A percentile compares a stretch with the other conserved stretches of the same genome.
Conservation (phyloP, 2,329 filamentous ascomycete species). For the Aureobasidium subglaciale region DNA sequence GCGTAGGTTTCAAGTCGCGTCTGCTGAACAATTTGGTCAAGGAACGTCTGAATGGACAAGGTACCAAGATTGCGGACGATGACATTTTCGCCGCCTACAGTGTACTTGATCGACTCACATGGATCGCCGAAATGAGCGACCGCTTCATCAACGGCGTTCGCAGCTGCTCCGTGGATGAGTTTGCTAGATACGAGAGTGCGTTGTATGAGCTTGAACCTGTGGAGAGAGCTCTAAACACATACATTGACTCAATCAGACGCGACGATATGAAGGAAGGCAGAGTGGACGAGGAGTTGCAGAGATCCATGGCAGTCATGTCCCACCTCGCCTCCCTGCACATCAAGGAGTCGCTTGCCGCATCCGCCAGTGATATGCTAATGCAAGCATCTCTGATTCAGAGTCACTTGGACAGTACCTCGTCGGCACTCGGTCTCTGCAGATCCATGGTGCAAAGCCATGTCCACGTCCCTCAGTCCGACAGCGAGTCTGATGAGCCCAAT, state of each 20-base stretch:
- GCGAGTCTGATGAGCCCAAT: constrained; percentile 40
- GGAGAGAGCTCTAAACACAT: constrained; percentile 78
- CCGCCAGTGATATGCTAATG: constrained; percentile 75
- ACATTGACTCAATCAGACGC: constrained; percentile 75
- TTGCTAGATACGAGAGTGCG: constrained; percentile 69
- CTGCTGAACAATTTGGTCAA: constrained; percentile 71
- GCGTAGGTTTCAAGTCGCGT: constrained; percentile 80
- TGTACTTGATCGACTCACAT: constrained; percentile 75
- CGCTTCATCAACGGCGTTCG: constrained; percentile 76
- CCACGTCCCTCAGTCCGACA: constrained; percentile 58
- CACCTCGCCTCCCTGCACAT: constrained; percentile 80
- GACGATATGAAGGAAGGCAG: constrained; percentile 82
- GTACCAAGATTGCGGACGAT: constrained; percentile 63
- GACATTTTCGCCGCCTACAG: constrained; percentile 74
- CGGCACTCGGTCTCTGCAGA: constrained; percentile 57
- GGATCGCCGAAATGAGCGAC: constrained; percentile 75
- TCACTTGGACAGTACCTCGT: constrained; percentile 70
- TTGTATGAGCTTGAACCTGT: constrained; percentile 86
- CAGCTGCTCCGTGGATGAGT: constrained; percentile 69
- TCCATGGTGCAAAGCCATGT: constrained; percentile 61
- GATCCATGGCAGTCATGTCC: constrained; percentile 75
- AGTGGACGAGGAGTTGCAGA: constrained; percentile 72
- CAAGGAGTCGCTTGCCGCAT: constrained; percentile 59
- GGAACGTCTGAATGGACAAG: constrained; percentile 64
- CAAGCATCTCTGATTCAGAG: constrained; percentile 68